phyloP scores from a whole-genome alignment of 2,329 filamentous ascomycete genomes.

The Daldinia sp. region DNA sequence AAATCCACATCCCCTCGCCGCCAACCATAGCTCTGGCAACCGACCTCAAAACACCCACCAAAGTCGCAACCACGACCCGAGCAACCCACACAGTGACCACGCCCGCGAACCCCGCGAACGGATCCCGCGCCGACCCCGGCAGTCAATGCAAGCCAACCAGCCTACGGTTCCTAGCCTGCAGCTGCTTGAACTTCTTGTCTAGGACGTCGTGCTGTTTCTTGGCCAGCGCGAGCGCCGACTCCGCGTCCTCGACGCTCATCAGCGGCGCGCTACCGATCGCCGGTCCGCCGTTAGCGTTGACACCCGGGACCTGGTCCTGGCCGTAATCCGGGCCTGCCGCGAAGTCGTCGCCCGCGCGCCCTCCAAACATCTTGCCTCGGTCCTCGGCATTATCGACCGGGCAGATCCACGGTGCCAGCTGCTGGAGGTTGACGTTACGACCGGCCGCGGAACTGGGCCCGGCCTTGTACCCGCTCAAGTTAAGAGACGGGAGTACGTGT shows the following conservation, averaged over 20 bases:
- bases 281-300: constrained; percentile 35
- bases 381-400: constrained; percentile 55
- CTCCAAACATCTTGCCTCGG: constrained; percentile 43
- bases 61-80: neutral
- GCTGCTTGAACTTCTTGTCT: constrained; percentile 47
- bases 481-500: constrained; percentile 68
- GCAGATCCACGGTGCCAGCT: constrained; percentile 65
- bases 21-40: neutral
- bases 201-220: constrained; percentile 48
- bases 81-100: constrained; percentile 8
- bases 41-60: neutral
- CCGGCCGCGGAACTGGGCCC: constrained; percentile 55
- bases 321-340: constrained; percentile 30
- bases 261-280: constrained; percentile 60
- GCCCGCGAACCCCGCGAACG: constrained; percentile 23
- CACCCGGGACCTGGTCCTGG: constrained; percentile 42
- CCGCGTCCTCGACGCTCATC: constrained; percentile 70
- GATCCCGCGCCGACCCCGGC: constrained; percentile 11
- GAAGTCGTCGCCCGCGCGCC: constrained; percentile 39
- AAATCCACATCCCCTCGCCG: neutral
- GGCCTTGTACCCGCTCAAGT: constrained; percentile 58
- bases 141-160: constrained; percentile 46
- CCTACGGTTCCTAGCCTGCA: constrained; percentile 44
- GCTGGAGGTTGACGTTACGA: constrained; percentile 60
- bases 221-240: constrained; percentile 57